phyloP scores from a whole-genome alignment of 371 early-diverging fungal genomes.

The Mortierella sp. region DNA sequence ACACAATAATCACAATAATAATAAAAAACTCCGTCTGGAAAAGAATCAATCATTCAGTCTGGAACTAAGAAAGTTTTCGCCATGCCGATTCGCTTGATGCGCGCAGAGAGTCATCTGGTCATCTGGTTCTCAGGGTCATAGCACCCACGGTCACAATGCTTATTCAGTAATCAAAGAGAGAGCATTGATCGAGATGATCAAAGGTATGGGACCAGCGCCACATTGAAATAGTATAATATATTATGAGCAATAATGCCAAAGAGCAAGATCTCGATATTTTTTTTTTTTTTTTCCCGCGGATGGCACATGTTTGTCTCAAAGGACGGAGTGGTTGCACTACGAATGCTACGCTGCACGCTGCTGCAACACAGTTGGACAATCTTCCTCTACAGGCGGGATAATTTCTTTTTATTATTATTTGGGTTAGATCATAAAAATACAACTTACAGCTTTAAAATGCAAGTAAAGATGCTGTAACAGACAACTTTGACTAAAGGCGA shows the following conservation, averaged over 20 bases:
- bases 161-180: neutral
- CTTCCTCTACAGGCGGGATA: neutral
- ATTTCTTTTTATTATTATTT: neutral
- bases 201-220: constrained; percentile 1
- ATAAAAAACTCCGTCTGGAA: neutral
- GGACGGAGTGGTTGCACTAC: neutral
- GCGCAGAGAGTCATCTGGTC: neutral
- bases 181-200: neutral
- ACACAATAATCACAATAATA: neutral
- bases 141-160: neutral
- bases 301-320: neutral
- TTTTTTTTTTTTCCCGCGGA: constrained; percentile 7
- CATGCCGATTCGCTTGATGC: neutral
- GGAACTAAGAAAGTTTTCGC: neutral
- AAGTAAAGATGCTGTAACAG: too few species aligned
- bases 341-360: neutral
- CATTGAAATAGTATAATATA: neutral
- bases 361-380: constrained; percentile 1
- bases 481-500: neutral
- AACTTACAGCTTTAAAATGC: neutral
- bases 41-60: neutral
- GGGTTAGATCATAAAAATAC: neutral
- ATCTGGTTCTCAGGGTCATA: neutral
- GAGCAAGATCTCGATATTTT: neutral
- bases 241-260: too few species aligned